Conservation (phyloP, 352 stramenopile species). For the Phytophthora aleatoria region DNA sequence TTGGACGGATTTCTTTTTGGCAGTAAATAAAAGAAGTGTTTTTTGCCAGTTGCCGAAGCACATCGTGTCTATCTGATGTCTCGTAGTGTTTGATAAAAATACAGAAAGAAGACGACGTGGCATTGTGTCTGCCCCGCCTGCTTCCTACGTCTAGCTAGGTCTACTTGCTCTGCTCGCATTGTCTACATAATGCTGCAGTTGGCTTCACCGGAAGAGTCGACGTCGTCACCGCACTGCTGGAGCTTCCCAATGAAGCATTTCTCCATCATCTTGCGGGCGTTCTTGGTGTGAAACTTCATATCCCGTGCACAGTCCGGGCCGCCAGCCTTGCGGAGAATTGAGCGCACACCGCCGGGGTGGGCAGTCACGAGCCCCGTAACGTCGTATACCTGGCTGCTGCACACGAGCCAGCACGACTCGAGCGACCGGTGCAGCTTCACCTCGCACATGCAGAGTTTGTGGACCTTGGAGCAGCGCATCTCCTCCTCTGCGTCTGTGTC, state of each 20-base stretch:
- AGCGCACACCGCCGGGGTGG: slow-evolving; percentile 79
- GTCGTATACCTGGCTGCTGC: slow-evolving; percentile 86
- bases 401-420: slow-evolving; percentile 96
- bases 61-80: no score
- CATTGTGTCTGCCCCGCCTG: background rate
- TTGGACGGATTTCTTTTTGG: background rate
- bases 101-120: slow-evolving; percentile 16
- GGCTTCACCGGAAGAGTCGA: slow-evolving; percentile 31
- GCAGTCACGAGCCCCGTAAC: slow-evolving; percentile 75
- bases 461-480: slow-evolving; percentile 56
- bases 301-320: slow-evolving; percentile 73
- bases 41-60: slow-evolving; percentile 7
- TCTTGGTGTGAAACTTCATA: slow-evolving; percentile 87
- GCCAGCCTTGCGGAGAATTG: slow-evolving; percentile 82
- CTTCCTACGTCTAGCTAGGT: slow-evolving; percentile 22
- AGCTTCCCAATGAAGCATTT: slow-evolving; percentile 86
- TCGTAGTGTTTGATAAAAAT: background rate
- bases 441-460: slow-evolving; percentile 82
- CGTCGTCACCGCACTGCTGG: slow-evolving; percentile 56
- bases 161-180: slow-evolving; percentile 4
- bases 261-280: slow-evolving; percentile 73
- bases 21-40: slow-evolving; percentile 31
- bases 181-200: slow-evolving; percentile 80
- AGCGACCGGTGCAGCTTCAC: slow-evolving; percentile 85
- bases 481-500: slow-evolving; percentile 31